phyloP scores from a whole-genome alignment of 768 basidiomycete species.

The Leucocoprinus leucothites region DNA sequence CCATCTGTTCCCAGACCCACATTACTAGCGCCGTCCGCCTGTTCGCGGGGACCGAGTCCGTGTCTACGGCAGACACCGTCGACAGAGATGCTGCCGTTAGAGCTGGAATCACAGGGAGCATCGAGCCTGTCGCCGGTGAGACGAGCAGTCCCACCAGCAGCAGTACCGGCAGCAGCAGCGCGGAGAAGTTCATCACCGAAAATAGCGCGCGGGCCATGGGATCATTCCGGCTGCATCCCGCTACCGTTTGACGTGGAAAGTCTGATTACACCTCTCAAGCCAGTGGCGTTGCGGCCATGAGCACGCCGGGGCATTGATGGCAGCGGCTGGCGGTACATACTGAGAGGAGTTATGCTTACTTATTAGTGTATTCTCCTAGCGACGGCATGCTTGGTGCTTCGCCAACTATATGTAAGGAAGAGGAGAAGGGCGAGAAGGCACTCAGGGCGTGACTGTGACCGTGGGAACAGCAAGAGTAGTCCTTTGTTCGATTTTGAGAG shows the following conservation, averaged over 20 bases:
- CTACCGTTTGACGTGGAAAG: slow-evolving; percentile 43
- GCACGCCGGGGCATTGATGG: background rate
- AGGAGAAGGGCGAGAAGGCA: no score
- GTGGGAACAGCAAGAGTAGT: background rate
- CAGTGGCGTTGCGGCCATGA: slow-evolving; percentile 32
- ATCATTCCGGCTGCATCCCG: slow-evolving; percentile 45
- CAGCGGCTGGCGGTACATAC: no score
- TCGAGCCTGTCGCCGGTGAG: slow-evolving; percentile 8
- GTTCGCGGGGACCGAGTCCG: background rate
- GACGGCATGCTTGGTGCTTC: background rate
- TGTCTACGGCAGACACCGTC: slow-evolving; percentile 6
- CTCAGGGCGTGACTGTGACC: slow-evolving; percentile 9
- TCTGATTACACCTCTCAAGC: slow-evolving; percentile 43
- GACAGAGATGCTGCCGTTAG: background rate
- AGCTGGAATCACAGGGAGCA: slow-evolving; percentile 5
- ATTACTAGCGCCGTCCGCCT: slow-evolving; percentile 22
- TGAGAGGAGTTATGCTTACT: no score
- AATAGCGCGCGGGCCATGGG: slow-evolving; percentile 53
- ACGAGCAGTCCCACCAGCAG: slow-evolving; percentile 19
- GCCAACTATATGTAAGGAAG: no score
- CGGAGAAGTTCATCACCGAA: slow-evolving; percentile 13
- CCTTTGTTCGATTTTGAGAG: background rate
- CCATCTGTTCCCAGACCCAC: slow-evolving; percentile 63
- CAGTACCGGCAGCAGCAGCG: slow-evolving; percentile 1
- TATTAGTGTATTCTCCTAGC: background rate